Percentiles rank a stretch among this genome's conserved stretches.
These are phyloP conservation scores for Rhizopogon sp. DNA, from an alignment of 768 basidiomycete species.

Conservation along the genomic window DNA sequence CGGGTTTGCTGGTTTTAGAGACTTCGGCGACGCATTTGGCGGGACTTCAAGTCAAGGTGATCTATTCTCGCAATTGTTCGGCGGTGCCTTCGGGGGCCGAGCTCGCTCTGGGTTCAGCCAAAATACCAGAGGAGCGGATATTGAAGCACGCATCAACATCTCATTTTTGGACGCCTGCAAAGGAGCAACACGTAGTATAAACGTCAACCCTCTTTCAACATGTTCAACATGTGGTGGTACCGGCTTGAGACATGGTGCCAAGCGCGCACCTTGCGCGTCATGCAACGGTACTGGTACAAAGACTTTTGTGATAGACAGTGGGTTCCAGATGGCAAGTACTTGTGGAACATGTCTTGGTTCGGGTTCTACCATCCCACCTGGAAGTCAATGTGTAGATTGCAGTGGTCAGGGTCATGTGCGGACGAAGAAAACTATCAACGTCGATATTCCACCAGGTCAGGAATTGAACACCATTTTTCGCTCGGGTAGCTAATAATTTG, in stretches of 20 bases:
- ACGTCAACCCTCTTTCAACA: slow-evolving; percentile 74
- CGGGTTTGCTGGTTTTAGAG: slow-evolving; percentile 71
- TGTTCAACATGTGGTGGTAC: slow-evolving; percentile 82
- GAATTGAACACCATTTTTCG: slow-evolving; percentile 7
- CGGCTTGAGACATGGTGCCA: slow-evolving; percentile 83
- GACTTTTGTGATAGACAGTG: slow-evolving; percentile 86
- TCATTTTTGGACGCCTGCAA: slow-evolving; percentile 95
- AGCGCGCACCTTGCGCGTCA: slow-evolving; percentile 69
- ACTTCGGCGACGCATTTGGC: slow-evolving; percentile 60
- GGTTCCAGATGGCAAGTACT: slow-evolving; percentile 95
- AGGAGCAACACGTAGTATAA: slow-evolving; percentile 73
- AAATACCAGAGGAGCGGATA: slow-evolving; percentile 64
- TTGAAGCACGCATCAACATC: slow-evolving; percentile 72
- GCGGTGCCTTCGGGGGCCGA: slow-evolving; percentile 50
- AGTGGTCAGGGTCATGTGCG: slow-evolving; percentile 87
- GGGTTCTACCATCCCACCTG: slow-evolving; percentile 75
- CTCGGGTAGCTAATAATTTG: slow-evolving; percentile 2
- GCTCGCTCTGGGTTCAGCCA: slow-evolving; percentile 40
- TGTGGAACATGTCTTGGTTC: slow-evolving; percentile 79
- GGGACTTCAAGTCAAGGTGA: slow-evolving; percentile 45
- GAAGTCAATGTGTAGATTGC: slow-evolving; percentile 74
- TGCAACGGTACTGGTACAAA: slow-evolving; percentile 87
- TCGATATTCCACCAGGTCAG: slow-evolving; percentile 84
- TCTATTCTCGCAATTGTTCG: slow-evolving; percentile 85
- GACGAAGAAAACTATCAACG: slow-evolving; percentile 66